Evolutionary conservation across 768 basidiomycete genomes (phyloP), one percentile per base, ranked within the genome.

Genomic region (Boletus pseudo-olivaceus): DNA sequence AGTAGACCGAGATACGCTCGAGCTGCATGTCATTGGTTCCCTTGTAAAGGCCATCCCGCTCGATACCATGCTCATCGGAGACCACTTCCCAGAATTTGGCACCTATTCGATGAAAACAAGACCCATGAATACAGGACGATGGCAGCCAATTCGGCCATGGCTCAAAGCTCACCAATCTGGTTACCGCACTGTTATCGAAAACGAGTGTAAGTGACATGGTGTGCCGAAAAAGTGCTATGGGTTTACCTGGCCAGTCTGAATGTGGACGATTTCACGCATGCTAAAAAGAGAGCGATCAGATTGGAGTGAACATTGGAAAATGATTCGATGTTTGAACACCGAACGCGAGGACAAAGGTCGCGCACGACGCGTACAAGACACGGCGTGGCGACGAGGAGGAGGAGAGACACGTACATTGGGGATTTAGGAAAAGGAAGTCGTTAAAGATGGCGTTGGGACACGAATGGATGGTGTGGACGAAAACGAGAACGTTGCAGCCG

Each of bases 221-320:
- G n/a, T 27, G 34, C 37, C 32, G 37, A 26, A 14, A 33, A 34
- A 51, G 57, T 45, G 33, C 30, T 34, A 41, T 34, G 47, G 48
- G 71, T 78, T 64, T 67, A 93, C 93, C 85, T 97, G 96, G 78
- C 96, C 96, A 61, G 96, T 98, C 76, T 98, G 96, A 69, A 98
- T 86, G 78, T 98, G 96, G 73, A 98, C 95, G 77, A 98, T 98
- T 87, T 98, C 95, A 81, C 95, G 91, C 91, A 93, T 93, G 81
- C 90, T 93, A 64, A 41, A 66, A 69, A 64, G 59, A 56, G 39
- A 49, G 56, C 49, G 67, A 68, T 59, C 64, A 69, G 71, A 49
- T 55, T 52, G 51, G 56, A 47, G 38, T 50, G 51, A 43, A 64
- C 56, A 50, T 17, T 32, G 48, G 44, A 56, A 45, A 49, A 48